Evolutionary conservation across 2,329 filamentous ascomycete genomes (phyloP), one percentile per base, ranked within the genome.

Genomic region (Sporothrix schenckii): DNA sequence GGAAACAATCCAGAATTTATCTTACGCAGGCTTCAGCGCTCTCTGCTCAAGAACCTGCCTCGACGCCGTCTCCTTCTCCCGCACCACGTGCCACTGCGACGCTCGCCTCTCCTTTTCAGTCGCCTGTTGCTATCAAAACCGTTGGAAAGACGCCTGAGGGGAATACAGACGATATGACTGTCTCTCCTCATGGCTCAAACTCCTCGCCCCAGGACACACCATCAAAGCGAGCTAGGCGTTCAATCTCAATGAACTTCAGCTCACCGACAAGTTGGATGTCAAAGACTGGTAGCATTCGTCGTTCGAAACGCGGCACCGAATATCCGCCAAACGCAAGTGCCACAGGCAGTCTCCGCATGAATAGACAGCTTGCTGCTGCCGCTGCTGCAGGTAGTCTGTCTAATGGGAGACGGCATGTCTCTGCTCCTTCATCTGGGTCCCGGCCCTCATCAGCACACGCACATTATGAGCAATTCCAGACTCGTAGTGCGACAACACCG

Each of bases 201-300:
- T 39, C 67, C 0, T 72, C 79, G 1, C 76, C 78, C 2, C 80
- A 83, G 50, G 78, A 78, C 39, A 82, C 81, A 1, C 81, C 82
- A 2, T 80, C 82, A 9, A 84, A 82, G 74, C 80, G 78, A 66
- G 79, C 84, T 14, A 82, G 81, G 69, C 83, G 85, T 71, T 88
- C 88, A 19, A 80, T 87, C 34, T 89, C 88, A 19, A 85, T 87
- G 82, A 86, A 88, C 69, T 87, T 90, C 72, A 82, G 82, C 72
- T 86, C 87, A 1, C 83, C 87, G 19, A 81, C 80, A 66, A 84
- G 80, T 66, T 89, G 87, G 86, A 85, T 88, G 72, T 80, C 85
- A 47, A 85, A 81, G 76, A 81, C 83, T 10, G 84, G 86, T 69
- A 89, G 87, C 78, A 76, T 89, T 68, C 84, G 86, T 65, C 84